Conservation (phyloP, 345 rosid genomes). For the Cardamine resedifolia region DNA sequence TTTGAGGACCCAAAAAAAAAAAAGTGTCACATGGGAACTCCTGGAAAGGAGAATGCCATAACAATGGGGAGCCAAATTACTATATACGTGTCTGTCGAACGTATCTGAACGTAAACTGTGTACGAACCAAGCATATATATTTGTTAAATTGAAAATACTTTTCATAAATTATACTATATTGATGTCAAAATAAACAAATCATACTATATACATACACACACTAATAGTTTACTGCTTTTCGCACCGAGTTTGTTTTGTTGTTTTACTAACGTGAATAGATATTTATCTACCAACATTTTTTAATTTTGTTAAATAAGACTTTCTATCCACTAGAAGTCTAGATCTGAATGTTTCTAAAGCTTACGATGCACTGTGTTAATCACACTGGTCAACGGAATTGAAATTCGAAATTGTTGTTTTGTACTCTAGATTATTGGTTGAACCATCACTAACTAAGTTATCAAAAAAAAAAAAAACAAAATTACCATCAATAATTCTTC, state of each 20-base stretch:
- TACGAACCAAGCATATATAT: slow-evolving; percentile 28
- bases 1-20: too few relatives aligned
- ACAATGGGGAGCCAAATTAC: slow-evolving; percentile 36
- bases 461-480: neutral
- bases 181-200: neutral
- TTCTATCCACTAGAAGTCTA: too few relatives aligned
- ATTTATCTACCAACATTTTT: too few relatives aligned
- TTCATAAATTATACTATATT: neutral
- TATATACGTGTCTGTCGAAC: slow-evolving; percentile 23
- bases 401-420: neutral
- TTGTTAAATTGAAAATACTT: neutral
- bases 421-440: neutral
- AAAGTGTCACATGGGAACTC: slow-evolving; percentile 28
- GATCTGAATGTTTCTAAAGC: too few relatives aligned
- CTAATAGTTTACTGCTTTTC: neutral
- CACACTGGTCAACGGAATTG: neutral
- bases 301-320: too few relatives aligned
- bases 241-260: too few relatives aligned
- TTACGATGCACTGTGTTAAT: too few relatives aligned
- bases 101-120: slow-evolving; percentile 21
- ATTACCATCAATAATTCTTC: neutral
- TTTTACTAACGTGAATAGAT: too few relatives aligned
- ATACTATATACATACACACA: too few relatives aligned
- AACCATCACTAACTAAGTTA: neutral
- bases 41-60: slow-evolving; percentile 25